Evolutionary conservation across 169 alveolate genomes (phyloP), one percentile per base, ranked within the genome.

Genomic region (Toxoplasma gondii): DNA sequence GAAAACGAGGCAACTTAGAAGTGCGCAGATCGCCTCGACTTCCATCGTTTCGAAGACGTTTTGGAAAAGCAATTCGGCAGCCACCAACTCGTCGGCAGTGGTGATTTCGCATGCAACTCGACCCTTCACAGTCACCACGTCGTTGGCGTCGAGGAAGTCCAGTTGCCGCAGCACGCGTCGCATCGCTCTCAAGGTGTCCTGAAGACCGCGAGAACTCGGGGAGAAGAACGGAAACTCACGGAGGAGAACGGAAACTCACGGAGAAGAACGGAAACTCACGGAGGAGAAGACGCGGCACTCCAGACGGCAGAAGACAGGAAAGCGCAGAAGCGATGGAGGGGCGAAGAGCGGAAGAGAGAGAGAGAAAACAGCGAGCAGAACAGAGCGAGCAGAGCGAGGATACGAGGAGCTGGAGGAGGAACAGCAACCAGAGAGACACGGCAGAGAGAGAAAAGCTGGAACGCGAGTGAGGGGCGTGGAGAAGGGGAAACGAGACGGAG

Each of bases 51-150:
- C 96, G 88, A 98, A 98, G 36, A n/a, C 38, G 54, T 88, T 94
- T 9, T 16, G 43, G 93, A 92, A 95, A 49, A 99, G 96, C 93
- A 99, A 94, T 95, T 99, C 99, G 17, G 99, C 98, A 64, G 98
- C 98, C 69, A 99, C 96, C 49, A 99, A 93, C 96, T 99, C 99
- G 95, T 99, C 99, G n/a, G 99, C 97, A 27, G 99, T 99, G 54
- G 99, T 97, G 82, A 99, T 98, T 93, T 99, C 99, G 96, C 99
- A 99, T 36, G 99, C 99, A 53, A 99, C 97, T 94, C 99, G 98
- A 2, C 99, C 99, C 97, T 96, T 98, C 96, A 98, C 94, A 58
- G 98, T 98, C 70, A 98, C 99, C 12, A 98, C 98, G 74, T 98
- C 99, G 69, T 98, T 97, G 88, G 98, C 98, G 93, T 98, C 98